Evolutionary conservation across 1,284 basidiomycete genomes (phyloP).

Genomic region (Rugosomyces carneus): DNA sequence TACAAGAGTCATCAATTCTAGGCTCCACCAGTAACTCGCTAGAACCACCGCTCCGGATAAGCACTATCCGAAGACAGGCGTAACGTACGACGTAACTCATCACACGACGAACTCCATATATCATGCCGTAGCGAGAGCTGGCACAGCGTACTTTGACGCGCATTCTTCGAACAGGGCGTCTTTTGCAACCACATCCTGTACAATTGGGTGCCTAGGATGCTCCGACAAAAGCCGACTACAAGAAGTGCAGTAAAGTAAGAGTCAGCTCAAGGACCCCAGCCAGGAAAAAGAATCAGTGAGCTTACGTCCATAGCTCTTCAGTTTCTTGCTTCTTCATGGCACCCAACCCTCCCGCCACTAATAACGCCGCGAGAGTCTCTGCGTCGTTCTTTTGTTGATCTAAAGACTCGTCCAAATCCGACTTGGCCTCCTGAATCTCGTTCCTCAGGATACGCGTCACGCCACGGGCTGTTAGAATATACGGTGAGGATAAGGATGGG

Average conservation of each 20-base stretch:
- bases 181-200: slow-evolving; percentile 58
- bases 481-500: slow-evolving; percentile 71
- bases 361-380: slow-evolving; percentile 66
- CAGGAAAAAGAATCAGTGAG: slow-evolving; percentile 1
- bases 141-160: slow-evolving; percentile 59
- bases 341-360: slow-evolving; percentile 62
- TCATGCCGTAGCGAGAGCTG: slow-evolving; percentile 37
- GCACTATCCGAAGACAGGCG: slow-evolving; percentile 14
- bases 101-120: not conserved
- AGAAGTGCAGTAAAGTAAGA: slow-evolving; percentile 8
- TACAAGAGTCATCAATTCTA: too few relatives aligned
- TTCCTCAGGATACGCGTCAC: slow-evolving; percentile 79
- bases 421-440: slow-evolving; percentile 77
- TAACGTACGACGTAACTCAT: not conserved
- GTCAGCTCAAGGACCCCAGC: slow-evolving; percentile 6
- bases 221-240: slow-evolving; percentile 51
- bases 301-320: slow-evolving; percentile 67
- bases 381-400: slow-evolving; percentile 50
- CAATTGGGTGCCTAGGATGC: slow-evolving; percentile 62
- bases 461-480: slow-evolving; percentile 78
- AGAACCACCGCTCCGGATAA: not conserved
- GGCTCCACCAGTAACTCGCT: too few relatives aligned
- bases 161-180: slow-evolving; percentile 66
- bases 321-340: slow-evolving; percentile 52
- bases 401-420: slow-evolving; percentile 78